Percentiles rank a stretch among this genome's conserved stretches.
Conservation (phyloP, 2,329 filamentous ascomycete species). For the Ceratocystis colombiana region DNA sequence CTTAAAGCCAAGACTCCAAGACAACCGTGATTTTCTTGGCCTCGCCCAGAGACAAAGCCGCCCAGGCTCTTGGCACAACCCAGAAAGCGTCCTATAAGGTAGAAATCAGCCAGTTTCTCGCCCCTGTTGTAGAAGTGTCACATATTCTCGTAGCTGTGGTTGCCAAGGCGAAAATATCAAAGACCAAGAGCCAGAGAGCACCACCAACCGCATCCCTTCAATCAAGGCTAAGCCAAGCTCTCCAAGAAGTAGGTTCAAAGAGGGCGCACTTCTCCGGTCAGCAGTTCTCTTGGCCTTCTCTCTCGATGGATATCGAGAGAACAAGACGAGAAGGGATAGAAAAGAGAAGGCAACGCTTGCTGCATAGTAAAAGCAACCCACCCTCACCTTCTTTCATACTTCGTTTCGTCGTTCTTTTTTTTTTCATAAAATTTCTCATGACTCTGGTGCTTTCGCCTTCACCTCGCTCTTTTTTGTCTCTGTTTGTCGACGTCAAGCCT, state of each 20-base stretch:
- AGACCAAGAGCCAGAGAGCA: not conserved
- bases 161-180: slow-evolving; percentile 8
- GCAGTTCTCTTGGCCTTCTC: not conserved
- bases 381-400: not conserved
- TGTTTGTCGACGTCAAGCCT: not conserved
- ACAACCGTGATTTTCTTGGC: slow-evolving; percentile 13
- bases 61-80: slow-evolving; percentile 14
- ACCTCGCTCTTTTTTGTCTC: not conserved
- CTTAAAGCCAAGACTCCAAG: slow-evolving; percentile 10
- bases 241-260: not conserved
- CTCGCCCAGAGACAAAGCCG: not conserved
- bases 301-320: not conserved
- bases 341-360: not conserved
- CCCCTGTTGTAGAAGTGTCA: not conserved
- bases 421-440: not conserved
- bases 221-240: not conserved
- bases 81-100: no score
- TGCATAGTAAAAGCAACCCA: not conserved
- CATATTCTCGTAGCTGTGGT: not conserved
- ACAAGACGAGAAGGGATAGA: not conserved
- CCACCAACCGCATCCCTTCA: no score
- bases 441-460: not conserved
- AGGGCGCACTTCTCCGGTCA: not conserved
- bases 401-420: not conserved
- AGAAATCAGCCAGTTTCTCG: not conserved